These are phyloP conservation scores for Paxillus involutus DNA, from an alignment of 768 basidiomycete species.

Conservation along the genomic window DNA sequence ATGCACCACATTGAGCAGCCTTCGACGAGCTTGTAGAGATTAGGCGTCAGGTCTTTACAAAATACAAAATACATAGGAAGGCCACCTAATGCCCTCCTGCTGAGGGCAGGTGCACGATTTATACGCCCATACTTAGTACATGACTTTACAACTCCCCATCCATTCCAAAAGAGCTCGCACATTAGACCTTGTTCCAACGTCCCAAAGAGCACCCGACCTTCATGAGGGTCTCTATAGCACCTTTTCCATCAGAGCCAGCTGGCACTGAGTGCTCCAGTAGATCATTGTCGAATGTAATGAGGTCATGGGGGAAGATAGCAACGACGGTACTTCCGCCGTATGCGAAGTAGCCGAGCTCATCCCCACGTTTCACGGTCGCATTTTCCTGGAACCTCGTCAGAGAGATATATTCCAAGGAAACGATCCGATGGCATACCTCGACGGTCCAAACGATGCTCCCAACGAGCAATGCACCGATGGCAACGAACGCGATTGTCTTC, in stretches of 20 bases:
- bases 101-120: not conserved
- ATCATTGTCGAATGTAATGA: conserved; percentile 62
- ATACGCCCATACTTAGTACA: not conserved
- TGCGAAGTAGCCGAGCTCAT: conserved; percentile 65
- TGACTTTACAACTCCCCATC: not conserved
- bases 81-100: no score
- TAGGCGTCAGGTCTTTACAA: no score
- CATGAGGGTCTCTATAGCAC: conserved; percentile 63
- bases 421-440: conserved; percentile 12
- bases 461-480: conserved; percentile 81
- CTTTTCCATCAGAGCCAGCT: conserved; percentile 12
- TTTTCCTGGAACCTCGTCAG: conserved; percentile 33
- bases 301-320: conserved; percentile 53
- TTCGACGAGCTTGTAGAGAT: no score
- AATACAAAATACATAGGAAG: not conserved
- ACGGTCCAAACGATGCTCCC: conserved; percentile 71
- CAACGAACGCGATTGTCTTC: conserved; percentile 62
- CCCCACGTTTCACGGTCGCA: conserved; percentile 57
- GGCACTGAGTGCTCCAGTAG: conserved; percentile 51
- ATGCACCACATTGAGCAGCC: no score
- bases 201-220: conserved; percentile 40
- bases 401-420: not conserved
- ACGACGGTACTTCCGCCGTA: conserved; percentile 81
- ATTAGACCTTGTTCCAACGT: conserved; percentile 9
- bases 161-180: not conserved